These are phyloP conservation scores for Nicotiana tomentosiformis DNA, from an alignment of 257 asterid species.

Conservation along the genomic window DNA sequence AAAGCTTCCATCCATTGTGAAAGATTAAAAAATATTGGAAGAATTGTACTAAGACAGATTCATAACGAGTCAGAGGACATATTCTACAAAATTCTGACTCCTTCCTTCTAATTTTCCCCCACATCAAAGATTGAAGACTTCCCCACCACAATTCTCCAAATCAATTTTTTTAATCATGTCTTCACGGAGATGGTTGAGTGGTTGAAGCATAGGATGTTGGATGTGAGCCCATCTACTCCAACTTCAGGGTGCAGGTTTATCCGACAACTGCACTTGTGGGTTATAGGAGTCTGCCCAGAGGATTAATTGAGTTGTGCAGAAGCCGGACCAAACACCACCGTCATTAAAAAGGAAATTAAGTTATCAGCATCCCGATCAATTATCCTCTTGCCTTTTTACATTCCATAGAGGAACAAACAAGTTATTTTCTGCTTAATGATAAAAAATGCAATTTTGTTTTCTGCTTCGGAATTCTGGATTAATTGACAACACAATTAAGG, in stretches of 20 bases:
- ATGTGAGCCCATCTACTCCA: no score
- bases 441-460: background rate
- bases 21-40: background rate
- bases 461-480: background rate
- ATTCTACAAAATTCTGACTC: background rate
- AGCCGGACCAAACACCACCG: no score
- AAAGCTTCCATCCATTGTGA: background rate
- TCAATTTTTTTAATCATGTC: background rate
- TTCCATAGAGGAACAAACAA: background rate
- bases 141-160: background rate
- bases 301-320: no score
- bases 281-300: no score
- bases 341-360: background rate
- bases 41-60: background rate
- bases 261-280: no score
- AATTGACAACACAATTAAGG: background rate
- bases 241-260: no score
- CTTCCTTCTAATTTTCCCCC: background rate
- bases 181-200: background rate
- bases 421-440: background rate
- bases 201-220: background rate
- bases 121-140: background rate
- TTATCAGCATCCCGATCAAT: background rate
- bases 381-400: background rate
- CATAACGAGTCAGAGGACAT: background rate